Percentiles rank a stretch among this genome's conserved stretches.
These are phyloP conservation scores for Aspergillus floridensis DNA, from an alignment of 2,329 filamentous ascomycete genomes.

Conservation along the genomic window DNA sequence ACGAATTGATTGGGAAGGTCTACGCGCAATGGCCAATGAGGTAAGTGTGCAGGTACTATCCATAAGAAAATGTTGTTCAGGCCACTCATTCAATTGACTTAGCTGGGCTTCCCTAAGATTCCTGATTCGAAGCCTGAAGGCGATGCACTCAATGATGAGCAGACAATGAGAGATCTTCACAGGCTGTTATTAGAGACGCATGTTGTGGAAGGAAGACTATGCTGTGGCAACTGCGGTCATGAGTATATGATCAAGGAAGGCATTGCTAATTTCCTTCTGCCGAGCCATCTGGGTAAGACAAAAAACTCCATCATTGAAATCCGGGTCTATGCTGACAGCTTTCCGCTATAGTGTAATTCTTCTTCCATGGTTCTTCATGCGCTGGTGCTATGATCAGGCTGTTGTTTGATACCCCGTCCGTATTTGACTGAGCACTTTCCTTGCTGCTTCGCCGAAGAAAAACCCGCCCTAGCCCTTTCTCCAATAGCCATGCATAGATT, in stretches of 20 bases:
- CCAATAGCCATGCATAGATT: background rate
- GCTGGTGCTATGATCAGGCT: background rate
- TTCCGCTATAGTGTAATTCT: background rate
- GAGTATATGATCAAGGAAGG: slow-evolving; percentile 94
- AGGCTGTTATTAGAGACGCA: slow-evolving; percentile 82
- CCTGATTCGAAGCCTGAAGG: slow-evolving; percentile 63
- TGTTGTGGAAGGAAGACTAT: slow-evolving; percentile 81
- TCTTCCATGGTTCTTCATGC: background rate
- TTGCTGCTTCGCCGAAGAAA: background rate
- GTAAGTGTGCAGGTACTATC: slow-evolving; percentile 18
- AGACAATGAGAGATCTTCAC: slow-evolving; percentile 75
- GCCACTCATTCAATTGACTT: slow-evolving; percentile 8
- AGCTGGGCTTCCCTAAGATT: slow-evolving; percentile 78
- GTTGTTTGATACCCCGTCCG: background rate
- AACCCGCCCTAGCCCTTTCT: background rate
- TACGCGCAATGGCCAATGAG: slow-evolving; percentile 72
- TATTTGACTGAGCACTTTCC: background rate
- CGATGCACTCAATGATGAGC: slow-evolving; percentile 63
- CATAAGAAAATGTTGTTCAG: background rate
- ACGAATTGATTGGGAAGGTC: slow-evolving; percentile 81
- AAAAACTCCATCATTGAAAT: background rate
- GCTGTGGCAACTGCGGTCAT: slow-evolving; percentile 87
- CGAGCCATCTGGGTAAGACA: slow-evolving; percentile 71
- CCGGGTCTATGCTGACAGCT: background rate
- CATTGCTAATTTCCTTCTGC: slow-evolving; percentile 92